Evolutionary conservation across 1,139 yeast species (phyloP), one percentile per base, ranked within the genome.

Genomic region (Sugiyamaella pinicola): DNA sequence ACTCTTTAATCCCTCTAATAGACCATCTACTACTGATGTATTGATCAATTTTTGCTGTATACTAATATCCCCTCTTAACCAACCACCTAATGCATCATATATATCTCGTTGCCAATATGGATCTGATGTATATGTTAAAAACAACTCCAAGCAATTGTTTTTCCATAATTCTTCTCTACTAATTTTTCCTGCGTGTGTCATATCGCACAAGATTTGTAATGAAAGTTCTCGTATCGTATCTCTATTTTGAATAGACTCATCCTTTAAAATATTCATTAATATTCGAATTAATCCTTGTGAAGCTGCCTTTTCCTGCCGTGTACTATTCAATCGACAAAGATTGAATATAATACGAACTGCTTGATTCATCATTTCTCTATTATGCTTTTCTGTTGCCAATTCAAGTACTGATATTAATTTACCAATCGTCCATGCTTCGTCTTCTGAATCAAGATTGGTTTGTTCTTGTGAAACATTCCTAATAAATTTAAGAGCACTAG

Each of bases 41-140:
- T 43, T 47, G 7, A 54, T 22, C 19, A 67, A 58, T 26, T 52
- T 52, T 19, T 58, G 60, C 47, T 65, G 63, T 2, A 72, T 65
- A 1, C 59, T 61, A 15, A 64, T 61, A 44, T 71, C 73, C 4
- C 65, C 70, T 13, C 64, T 65, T 37, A 68, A 58, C 74, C 76
- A 72, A 3, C 64, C 62, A 3, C 65, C 64, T 15, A 84, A 71
- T 0, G 88, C 78, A 46, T 84, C 88, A 59, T 83, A 73, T 0
- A 87, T 83, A 66, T 81, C 81, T 17, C 84, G 81, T 64, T 83
- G 87, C 89, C 89, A 84, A 58, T 82, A 80, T 0, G 86, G 83
- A 62, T 84, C 86, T 10, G 75, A 62, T 13, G 84, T 66, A 12
- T 84, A 69, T 24, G 72, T 71, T 41, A 77, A 69, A 57, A 82